These are phyloP conservation scores for Tarenaya hassleriana DNA, from an alignment of 345 rosid species.

Conservation along the genomic window DNA sequence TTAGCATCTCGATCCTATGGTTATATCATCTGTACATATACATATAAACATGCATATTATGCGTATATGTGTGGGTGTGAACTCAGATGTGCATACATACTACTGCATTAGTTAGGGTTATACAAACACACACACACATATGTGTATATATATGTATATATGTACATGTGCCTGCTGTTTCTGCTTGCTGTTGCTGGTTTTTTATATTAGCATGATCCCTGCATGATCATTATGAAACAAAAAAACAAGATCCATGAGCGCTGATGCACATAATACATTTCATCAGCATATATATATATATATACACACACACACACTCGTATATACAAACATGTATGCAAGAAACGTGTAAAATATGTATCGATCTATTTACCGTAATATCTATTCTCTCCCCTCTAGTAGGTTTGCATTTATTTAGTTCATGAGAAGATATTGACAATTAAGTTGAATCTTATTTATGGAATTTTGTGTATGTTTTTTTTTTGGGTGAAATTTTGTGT, in stretches of 20 bases:
- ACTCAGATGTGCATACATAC: too few species aligned
- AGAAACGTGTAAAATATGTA: too few species aligned
- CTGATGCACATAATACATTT: neutral
- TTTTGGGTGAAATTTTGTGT: too few species aligned
- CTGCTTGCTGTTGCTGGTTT: neutral
- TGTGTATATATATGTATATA: neutral
- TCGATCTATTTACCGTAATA: too few species aligned
- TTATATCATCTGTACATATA: conserved; percentile 8
- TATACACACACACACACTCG: conserved; percentile 2
- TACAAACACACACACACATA: neutral
- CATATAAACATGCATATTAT: conserved; percentile 7
- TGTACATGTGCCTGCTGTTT: neutral
- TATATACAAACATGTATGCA: neutral
- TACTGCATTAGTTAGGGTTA: too few species aligned
- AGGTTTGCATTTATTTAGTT: too few species aligned
- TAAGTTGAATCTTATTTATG: too few species aligned
- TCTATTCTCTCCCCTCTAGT: too few species aligned
- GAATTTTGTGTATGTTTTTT: too few species aligned
- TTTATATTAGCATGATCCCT: neutral
- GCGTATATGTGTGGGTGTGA: too few species aligned
- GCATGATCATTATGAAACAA: neutral
- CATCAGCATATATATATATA: neutral
- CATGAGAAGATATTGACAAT: too few species aligned
- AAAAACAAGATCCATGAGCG: neutral
- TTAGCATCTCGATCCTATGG: too few species aligned